These are phyloP conservation scores for Pyrus bretschneideri DNA, from an alignment of 306 rosid genomes.

Conservation along the genomic window DNA sequence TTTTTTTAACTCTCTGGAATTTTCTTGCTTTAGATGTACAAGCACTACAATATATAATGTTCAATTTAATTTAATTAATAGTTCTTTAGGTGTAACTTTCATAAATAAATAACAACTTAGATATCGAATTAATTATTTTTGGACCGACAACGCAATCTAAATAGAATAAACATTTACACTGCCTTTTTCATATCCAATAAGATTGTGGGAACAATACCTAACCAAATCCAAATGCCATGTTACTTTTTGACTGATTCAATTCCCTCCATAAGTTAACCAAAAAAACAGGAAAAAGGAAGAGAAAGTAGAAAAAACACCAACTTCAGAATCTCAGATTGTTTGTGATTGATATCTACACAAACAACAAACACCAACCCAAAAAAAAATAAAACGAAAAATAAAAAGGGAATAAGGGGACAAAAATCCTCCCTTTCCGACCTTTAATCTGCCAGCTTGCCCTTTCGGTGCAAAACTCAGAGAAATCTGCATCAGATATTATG, in stretches of 20 bases:
- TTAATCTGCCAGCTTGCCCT: neutral
- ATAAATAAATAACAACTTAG: no score
- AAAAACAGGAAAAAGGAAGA: neutral
- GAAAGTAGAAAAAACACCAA: neutral
- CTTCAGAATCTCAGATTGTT: neutral
- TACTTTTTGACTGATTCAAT: neutral
- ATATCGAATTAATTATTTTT: no score
- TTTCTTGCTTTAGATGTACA: no score
- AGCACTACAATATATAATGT: no score
- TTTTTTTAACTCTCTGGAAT: no score
- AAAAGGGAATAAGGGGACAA: neutral
- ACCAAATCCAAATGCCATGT: neutral
- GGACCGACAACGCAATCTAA: no score
- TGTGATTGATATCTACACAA: neutral
- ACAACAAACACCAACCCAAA: neutral
- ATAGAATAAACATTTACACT: no score
- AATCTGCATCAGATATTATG: neutral
- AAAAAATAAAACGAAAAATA: no score
- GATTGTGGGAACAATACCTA: no score
- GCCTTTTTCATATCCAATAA: no score
- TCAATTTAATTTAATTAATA: no score
- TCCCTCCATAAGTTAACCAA: neutral
- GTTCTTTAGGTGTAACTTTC: no score
- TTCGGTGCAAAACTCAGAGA: neutral
- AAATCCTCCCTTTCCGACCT: neutral